Evolutionary conservation across 2,329 filamentous ascomycete genomes (phyloP).

Genomic region (Ilyonectria destructans): DNA sequence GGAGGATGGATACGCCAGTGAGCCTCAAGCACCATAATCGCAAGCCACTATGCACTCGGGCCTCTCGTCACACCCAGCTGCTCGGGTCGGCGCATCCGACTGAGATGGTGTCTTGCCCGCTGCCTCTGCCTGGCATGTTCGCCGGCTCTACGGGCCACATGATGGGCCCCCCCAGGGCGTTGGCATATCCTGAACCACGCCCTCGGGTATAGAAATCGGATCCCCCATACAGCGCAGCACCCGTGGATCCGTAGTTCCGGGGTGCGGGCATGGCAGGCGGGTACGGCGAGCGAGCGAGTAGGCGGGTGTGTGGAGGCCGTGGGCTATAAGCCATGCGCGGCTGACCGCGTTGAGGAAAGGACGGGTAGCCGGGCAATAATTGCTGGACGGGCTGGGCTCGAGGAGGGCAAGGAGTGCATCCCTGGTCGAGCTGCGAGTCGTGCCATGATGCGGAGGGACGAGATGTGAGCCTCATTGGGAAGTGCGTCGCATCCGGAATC

Average conservation of each 20-base stretch:
- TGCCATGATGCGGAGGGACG: conserved; percentile 38
- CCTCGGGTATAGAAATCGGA: conserved; percentile 30
- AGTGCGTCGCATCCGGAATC: conserved; percentile 29
- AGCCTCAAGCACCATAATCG: conserved; percentile 42
- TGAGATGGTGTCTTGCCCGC: conserved; percentile 19
- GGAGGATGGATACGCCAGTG: conserved; percentile 35
- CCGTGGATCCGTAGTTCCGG: conserved; percentile 30
- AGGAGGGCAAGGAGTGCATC: conserved; percentile 24
- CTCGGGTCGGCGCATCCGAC: conserved; percentile 29
- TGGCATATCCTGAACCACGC: conserved; percentile 34
- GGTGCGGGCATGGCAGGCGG: conserved; percentile 3
- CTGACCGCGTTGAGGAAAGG: conserved; percentile 40
- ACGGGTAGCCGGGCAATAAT: conserved; percentile 34
- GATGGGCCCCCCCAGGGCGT: conserved; percentile 26
- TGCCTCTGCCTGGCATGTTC: not conserved
- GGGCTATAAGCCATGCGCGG: conserved; percentile 41
- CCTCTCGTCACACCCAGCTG: conserved; percentile 22
- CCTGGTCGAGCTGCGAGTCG: conserved; percentile 35
- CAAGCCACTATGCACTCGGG: conserved; percentile 27
- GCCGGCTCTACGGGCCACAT: conserved; percentile 23
- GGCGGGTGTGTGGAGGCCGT: conserved; percentile 34
- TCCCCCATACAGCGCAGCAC: conserved; percentile 21
- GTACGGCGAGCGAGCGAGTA: conserved; percentile 2
- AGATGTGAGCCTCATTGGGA: conserved; percentile 44
- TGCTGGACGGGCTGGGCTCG: not conserved